Base-by-base conservation (phyloP, 1,139 yeast species). In the Taphrina communis region DNA sequence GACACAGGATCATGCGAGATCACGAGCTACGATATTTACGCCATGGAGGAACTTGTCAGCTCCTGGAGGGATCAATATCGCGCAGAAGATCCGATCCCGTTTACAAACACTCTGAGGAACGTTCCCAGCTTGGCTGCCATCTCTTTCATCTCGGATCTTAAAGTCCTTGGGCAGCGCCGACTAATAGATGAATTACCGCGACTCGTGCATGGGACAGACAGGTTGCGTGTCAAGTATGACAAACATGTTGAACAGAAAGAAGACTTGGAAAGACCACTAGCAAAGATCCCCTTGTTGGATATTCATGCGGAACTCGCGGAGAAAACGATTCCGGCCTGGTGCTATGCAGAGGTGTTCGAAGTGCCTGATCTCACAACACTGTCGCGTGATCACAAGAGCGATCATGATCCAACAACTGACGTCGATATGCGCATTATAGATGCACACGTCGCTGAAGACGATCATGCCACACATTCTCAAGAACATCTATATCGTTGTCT, bases 11-110 rank as follows among this genome's bases (percentile, higher is more conserved):
- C 31, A 25, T 25, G 31, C 31, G 31, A 25, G 31, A 25, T 25
- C 31, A 25, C 31, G 4, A 25, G 31, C 31, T 14, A 39, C 42
- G 48, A 44, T 3, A 44, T 12, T 14, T 17, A 44, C 6, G 42
- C 41, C 21, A 58, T 58, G 62, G 53, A 58, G n/a, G 62, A 58
- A 48, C 62, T 58, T 12, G 62, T 58, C 2, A 52, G 21, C 7
- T 53, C 62, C 2, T 58, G 62, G 62, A 25, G 62, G 17, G 62
- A 58, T 3, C 36, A 42, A 31, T 58, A 58, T 42, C 51, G 62
- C 19, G 52, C 39, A 11, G 9, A 8, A 17, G 62, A 58, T 21
- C 19, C 51, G 19, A 19, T 41, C 6, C n/a, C 46, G 12, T 53
- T 53, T 21, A 42, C 25, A 36, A 17, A 42, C 25, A 35, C 12